Conservation (phyloP, 495 filamentous ascomycete species). For the Podospora comata region DNA sequence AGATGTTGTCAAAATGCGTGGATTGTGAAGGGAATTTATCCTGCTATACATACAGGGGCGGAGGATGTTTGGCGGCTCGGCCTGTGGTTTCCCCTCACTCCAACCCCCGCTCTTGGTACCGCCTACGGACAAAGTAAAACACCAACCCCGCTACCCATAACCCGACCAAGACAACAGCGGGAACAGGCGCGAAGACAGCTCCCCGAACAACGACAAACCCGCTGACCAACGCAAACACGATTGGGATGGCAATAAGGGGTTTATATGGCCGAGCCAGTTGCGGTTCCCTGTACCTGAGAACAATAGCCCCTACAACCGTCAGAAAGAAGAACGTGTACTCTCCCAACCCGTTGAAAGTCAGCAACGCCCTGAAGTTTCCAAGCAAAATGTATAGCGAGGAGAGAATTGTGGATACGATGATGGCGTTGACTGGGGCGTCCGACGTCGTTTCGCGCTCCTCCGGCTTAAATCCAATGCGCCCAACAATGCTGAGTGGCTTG, state of each 20-base stretch:
- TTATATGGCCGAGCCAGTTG: conserved; percentile 46
- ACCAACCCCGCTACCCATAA: conserved; percentile 46
- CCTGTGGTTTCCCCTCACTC: background rate
- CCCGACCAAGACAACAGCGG: conserved; percentile 43
- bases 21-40: background rate
- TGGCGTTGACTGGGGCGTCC: conserved; percentile 51
- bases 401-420: conserved; percentile 47
- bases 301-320: conserved; percentile 50
- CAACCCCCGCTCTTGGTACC: conserved; percentile 9
- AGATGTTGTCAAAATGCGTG: background rate
- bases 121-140: conserved; percentile 38
- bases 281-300: conserved; percentile 51
- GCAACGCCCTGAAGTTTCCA: conserved; percentile 53
- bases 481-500: conserved; percentile 40
- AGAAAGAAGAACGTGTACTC: conserved; percentile 60
- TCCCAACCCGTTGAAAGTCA: conserved; percentile 56
- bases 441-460: conserved; percentile 24
- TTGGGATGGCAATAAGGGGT: conserved; percentile 44
- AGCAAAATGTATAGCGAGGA: conserved; percentile 53
- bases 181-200: conserved; percentile 50
- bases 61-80: background rate
- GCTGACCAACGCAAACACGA: conserved; percentile 49
- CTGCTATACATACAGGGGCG: background rate
- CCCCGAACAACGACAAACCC: conserved; percentile 54
- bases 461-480: conserved; percentile 29